Evolutionary conservation across 495 filamentous ascomycete species (phyloP).

Genomic region (Aspergillus cavernicola): DNA sequence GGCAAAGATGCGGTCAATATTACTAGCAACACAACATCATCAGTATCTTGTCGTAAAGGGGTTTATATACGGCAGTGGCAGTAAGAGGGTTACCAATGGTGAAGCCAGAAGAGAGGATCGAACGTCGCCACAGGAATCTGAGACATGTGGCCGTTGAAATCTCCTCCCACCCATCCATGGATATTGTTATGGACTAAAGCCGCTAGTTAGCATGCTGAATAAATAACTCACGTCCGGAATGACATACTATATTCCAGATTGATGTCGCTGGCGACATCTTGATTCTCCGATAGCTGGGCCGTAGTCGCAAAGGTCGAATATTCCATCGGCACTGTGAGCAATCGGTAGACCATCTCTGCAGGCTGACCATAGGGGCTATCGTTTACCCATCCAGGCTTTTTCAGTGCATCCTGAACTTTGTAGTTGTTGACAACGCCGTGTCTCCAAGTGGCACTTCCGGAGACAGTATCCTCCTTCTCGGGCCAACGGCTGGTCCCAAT

Average conservation of each 20-base stretch:
- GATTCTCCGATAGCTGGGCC: not conserved
- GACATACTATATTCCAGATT: not conserved
- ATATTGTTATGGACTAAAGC: not conserved
- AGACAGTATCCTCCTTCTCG: not conserved
- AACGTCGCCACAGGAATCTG: constrained; percentile 1
- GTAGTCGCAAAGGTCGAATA: not conserved
- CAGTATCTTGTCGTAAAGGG: too few relatives aligned
- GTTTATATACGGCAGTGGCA: too few relatives aligned
- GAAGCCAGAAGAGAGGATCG: not conserved
- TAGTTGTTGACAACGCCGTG: not conserved
- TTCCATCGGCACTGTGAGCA: not conserved
- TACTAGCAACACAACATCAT: not conserved
- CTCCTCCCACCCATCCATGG: not conserved
- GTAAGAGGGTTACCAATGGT: not conserved
- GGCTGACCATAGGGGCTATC: not conserved
- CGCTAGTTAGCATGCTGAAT: too few relatives aligned
- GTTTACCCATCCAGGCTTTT: not conserved
- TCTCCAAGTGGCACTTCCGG: not conserved
- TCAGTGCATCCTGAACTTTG: not conserved
- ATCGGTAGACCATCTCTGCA: not conserved
- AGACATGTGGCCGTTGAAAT: not conserved
- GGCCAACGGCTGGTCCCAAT: not conserved
- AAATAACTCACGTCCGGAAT: too few relatives aligned
- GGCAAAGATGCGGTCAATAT: not conserved
- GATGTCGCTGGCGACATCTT: not conserved